Percentiles rank a stretch among this genome's conserved stretches.
These are phyloP conservation scores for Alternaria triticimaculans DNA, from an alignment of 2,329 filamentous ascomycete species.

Conservation along the genomic window DNA sequence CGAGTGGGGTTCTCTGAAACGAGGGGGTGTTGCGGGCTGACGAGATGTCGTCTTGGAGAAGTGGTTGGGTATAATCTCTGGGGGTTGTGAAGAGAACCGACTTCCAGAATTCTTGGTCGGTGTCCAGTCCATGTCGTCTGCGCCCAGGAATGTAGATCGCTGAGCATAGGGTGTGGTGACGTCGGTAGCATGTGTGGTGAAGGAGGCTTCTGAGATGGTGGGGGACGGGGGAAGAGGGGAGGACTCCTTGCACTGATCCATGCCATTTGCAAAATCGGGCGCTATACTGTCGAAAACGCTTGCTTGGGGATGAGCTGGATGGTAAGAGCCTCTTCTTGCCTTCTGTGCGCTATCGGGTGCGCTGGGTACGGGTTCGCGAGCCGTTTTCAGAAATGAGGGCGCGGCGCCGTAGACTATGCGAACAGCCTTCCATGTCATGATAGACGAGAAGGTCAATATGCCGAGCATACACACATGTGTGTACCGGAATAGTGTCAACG, in stretches of 20 bases:
- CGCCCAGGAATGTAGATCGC: constrained; percentile 25
- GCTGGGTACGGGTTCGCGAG: constrained; percentile 35
- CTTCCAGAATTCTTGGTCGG: constrained; percentile 53
- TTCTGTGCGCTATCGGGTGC: constrained; percentile 25
- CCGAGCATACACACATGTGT: constrained; percentile 64
- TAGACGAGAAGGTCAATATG: constrained; percentile 32
- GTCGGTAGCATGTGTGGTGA: constrained; percentile 32
- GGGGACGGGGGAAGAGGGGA: constrained; percentile 41
- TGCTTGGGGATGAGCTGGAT: constrained; percentile 31
- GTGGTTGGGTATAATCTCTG: constrained; percentile 29
- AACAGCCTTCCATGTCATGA: constrained; percentile 60
- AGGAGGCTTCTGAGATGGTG: constrained; percentile 34
- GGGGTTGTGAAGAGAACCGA: constrained; percentile 48
- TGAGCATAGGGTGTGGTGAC: constrained; percentile 30
- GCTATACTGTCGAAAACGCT: constrained; percentile 45
- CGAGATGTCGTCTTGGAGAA: constrained; percentile 12
- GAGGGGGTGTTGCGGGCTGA: constrained; percentile 12
- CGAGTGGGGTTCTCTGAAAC: constrained; percentile 20
- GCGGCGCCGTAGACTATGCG: constrained; percentile 59
- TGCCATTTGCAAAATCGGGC: constrained; percentile 48
- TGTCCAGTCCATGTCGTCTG: constrained; percentile 77
- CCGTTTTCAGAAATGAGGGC: constrained; percentile 30
- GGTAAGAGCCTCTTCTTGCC: constrained; percentile 32
- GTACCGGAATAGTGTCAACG: constrained; percentile 48
- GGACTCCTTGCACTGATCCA: constrained; percentile 38